Conservation (phyloP, 257 asterid genomes). For the Gentiana dahurica region DNA sequence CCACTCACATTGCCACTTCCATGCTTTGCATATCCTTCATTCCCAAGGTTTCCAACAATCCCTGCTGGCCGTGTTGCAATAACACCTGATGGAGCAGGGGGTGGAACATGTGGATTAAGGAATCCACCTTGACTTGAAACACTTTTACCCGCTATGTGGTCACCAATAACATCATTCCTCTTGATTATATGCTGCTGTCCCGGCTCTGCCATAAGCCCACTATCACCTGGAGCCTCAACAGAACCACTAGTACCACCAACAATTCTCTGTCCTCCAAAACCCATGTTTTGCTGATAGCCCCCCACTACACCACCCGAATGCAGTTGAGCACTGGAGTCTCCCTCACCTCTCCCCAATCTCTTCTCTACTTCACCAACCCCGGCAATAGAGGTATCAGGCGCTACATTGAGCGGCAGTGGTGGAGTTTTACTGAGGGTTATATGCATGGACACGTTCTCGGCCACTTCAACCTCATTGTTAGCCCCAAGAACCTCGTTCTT, state of each 20-base stretch:
- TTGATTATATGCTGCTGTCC: constrained; percentile 16
- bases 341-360: constrained; percentile 24
- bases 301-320: constrained; percentile 11
- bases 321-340: constrained; percentile 9
- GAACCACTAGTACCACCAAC: constrained; percentile 20
- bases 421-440: constrained; percentile 16
- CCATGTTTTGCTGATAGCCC: constrained; percentile 21
- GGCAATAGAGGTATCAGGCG: constrained; percentile 16
- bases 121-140: constrained; percentile 9
- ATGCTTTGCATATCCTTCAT: constrained; percentile 17
- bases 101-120: constrained; percentile 15
- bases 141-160: constrained; percentile 10
- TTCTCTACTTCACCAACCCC: constrained; percentile 23
- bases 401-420: constrained; percentile 13
- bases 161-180: constrained; percentile 11
- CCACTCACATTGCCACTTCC: constrained; percentile 11
- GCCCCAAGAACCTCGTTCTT: constrained; percentile 41
- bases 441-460: constrained; percentile 21
- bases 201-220: constrained; percentile 27
- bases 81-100: constrained; percentile 8
- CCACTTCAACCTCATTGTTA: constrained; percentile 27
- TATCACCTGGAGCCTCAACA: constrained; percentile 14
- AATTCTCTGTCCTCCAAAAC: constrained; percentile 24
- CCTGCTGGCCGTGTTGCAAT: constrained; percentile 13
- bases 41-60: constrained; percentile 6